These are phyloP conservation scores for Beauveria asiatica DNA, from an alignment of 2,329 filamentous ascomycete species.

Conservation along the genomic window DNA sequence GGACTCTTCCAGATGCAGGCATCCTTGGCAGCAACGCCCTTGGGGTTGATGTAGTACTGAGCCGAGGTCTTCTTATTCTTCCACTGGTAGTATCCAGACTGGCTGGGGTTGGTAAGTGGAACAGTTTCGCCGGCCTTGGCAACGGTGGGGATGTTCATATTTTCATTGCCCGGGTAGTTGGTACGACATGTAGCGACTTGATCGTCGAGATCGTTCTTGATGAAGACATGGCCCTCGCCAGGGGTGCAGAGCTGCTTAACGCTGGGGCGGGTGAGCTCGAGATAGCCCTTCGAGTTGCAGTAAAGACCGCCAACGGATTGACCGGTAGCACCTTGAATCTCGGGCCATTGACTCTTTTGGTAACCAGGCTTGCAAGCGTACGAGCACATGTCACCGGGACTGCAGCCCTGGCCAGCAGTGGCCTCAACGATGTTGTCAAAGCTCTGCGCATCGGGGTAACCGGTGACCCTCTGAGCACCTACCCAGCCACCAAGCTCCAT, in stretches of 20 bases:
- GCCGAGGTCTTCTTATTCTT: conserved; percentile 67
- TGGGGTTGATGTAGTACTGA: conserved; percentile 94
- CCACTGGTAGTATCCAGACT: conserved; percentile 69
- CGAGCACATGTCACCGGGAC: conserved; percentile 66
- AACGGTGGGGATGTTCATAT: conserved; percentile 71
- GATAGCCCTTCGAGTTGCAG: conserved; percentile 65
- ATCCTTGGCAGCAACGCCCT: conserved; percentile 55
- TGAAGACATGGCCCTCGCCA: conserved; percentile 61
- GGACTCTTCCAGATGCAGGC: conserved; percentile 68
- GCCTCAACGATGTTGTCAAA: conserved; percentile 61
- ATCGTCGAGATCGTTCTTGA: conserved; percentile 64
- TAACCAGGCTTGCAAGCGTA: conserved; percentile 90
- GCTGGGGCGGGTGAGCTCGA: conserved; percentile 65
- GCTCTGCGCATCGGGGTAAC: conserved; percentile 41
- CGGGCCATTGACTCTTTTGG: conserved; percentile 86
- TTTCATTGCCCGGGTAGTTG: conserved; percentile 89
- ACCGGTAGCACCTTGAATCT: conserved; percentile 63
- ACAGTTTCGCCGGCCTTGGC: conserved; percentile 50
- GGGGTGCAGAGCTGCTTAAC: conserved; percentile 64
- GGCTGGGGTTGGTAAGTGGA: conserved; percentile 67
- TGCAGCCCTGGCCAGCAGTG: conserved; percentile 52
- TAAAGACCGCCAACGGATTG: conserved; percentile 83
- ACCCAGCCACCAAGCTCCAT: conserved; percentile 66
- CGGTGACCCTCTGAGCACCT: conserved; percentile 61
- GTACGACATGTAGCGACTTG: conserved; percentile 79